Evolutionary conservation across 352 stramenopile species (phyloP), one percentile per base, ranked within the genome.

Genomic region (Phytophthora hybrid): DNA sequence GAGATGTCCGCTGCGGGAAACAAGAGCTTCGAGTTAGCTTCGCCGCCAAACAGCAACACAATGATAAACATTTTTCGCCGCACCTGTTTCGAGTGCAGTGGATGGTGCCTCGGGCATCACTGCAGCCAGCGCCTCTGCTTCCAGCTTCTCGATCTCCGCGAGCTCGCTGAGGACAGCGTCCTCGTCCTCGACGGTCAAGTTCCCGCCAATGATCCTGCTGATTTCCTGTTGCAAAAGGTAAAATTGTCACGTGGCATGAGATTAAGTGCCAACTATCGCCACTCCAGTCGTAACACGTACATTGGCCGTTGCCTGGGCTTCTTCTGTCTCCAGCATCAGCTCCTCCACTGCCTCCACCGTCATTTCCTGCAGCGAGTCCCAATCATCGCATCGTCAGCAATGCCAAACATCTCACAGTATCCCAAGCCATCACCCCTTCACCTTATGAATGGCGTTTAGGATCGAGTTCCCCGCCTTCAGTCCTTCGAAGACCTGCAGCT

Each of bases 391-490:
- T 63, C 14, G 62, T 55, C 6, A 67, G 19, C 52, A 54, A 51
- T 23, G 31, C 10, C 31, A 53, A 54, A 21, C 14, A 21, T 5
- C 16, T 41, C 14, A 41, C 8, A 11, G 9, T 41, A 21, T 10
- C 16, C 7, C 7, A 52, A 10, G 16, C 16, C 19, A 52, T 21
- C 14, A 14, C 34, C 34, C 34, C 34, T 41, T 6, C 31, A 93
- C 86, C 82, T 96, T 90, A 75, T 97, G 90, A 41, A 97, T 94
- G 21, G 88, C 87, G 66, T 97, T 91, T 59, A 97, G 73, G 44
- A 96, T 90, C 21, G 82, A 93, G 68, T 97, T 97, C 52, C 90
- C 90, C 4, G 89, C 88, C 74, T 97, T 96, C 23, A 97, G 84
- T 1, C 89, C 90, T 74, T 97, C 88, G 69, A 97, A 94, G 29